Conservation (phyloP, 495 filamentous ascomycete genomes). For the Geopyxis carbonaria region DNA sequence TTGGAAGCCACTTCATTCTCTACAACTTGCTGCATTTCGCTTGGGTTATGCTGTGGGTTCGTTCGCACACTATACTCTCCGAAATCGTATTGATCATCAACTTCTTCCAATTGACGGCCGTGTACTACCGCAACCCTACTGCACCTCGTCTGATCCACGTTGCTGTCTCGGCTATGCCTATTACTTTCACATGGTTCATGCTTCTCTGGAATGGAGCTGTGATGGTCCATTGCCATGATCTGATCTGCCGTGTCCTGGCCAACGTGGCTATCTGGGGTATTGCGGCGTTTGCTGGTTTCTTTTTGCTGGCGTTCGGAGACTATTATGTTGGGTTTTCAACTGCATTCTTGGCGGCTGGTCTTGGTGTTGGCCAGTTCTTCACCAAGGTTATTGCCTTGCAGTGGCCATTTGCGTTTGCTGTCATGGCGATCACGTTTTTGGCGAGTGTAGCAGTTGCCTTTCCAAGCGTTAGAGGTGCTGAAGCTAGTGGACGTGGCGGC, state of each 20-base stretch:
- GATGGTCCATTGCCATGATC: slow-evolving; percentile 40
- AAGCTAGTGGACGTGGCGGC: slow-evolving; percentile 25
- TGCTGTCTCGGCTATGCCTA: slow-evolving; percentile 53
- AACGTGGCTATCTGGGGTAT: slow-evolving; percentile 78
- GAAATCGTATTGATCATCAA: slow-evolving; percentile 63
- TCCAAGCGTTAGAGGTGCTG: slow-evolving; percentile 43
- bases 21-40: slow-evolving; percentile 58
- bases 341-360: slow-evolving; percentile 51
- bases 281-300: slow-evolving; percentile 52
- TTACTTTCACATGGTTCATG: slow-evolving; percentile 69
- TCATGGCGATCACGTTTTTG: slow-evolving; percentile 58
- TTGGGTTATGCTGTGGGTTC: slow-evolving; percentile 69
- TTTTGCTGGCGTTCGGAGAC: slow-evolving; percentile 54
- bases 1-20: slow-evolving; percentile 69
- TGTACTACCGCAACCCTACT: slow-evolving; percentile 61
- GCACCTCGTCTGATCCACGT: slow-evolving; percentile 51
- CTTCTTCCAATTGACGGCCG: slow-evolving; percentile 54
- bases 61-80: slow-evolving; percentile 44
- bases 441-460: slow-evolving; percentile 44
- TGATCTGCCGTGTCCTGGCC: slow-evolving; percentile 56
- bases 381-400: slow-evolving; percentile 57
- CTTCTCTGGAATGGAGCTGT: slow-evolving; percentile 79
- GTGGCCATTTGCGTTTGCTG: slow-evolving; percentile 78
- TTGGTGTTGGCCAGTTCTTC: slow-evolving; percentile 60
- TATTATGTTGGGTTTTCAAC: slow-evolving; percentile 68